These are phyloP conservation scores for Alternaria triticina DNA, from an alignment of 2,329 filamentous ascomycete species.

Conservation along the genomic window DNA sequence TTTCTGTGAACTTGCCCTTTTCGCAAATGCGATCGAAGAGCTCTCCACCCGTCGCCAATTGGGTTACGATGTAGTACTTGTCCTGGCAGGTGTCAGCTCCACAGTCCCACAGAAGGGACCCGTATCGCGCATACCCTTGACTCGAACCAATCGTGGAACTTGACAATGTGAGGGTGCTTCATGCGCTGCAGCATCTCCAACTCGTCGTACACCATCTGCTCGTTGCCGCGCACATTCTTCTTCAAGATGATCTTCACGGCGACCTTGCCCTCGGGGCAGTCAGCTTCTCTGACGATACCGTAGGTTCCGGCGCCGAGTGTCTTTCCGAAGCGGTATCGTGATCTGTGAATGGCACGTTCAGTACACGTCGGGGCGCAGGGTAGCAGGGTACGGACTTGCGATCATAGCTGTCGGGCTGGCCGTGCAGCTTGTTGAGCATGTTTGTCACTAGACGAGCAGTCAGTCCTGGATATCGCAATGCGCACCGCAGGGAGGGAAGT, in stretches of 20 bases:
- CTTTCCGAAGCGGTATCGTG: constrained; percentile 89
- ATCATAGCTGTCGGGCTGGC: constrained; percentile 97
- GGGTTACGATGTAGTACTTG: constrained; percentile 99
- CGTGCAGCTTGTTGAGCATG: constrained; percentile 95
- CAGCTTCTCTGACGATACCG: constrained; percentile 95
- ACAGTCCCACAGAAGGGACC: neutral
- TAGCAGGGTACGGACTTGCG: constrained; percentile 74
- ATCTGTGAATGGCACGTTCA: constrained; percentile 58
- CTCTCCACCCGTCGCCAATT: constrained; percentile 94
- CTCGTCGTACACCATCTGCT: constrained; percentile 98
- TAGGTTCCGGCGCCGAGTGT: constrained; percentile 97
- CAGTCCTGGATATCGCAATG: constrained; percentile 15
- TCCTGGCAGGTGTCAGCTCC: constrained; percentile 64
- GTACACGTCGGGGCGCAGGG: constrained; percentile 26
- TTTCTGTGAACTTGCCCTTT: constrained; percentile 97
- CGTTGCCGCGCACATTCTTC: constrained; percentile 98
- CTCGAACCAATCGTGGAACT: constrained; percentile 99
- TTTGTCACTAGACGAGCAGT: constrained; percentile 67
- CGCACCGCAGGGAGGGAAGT: constrained; percentile 15
- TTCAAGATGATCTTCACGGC: constrained; percentile 99
- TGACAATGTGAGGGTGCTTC: constrained; percentile 93
- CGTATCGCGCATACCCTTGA: constrained; percentile 71
- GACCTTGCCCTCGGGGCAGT: constrained; percentile 82
- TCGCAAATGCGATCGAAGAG: constrained; percentile 98
- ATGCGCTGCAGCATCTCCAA: constrained; percentile 90